Conservation (phyloP, 805 yeast species). For the Candida cerambycidarum region DNA sequence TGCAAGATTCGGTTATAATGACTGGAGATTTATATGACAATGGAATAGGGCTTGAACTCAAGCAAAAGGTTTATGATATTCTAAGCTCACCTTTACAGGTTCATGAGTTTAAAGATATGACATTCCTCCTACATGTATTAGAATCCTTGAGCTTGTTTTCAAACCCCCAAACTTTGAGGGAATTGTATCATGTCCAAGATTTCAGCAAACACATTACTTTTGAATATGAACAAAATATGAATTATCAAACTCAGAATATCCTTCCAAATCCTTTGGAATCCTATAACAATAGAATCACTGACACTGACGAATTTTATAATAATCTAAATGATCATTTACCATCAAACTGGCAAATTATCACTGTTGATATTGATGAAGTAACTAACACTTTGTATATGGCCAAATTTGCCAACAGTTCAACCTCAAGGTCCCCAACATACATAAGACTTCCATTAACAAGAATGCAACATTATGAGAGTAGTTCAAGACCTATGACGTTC, state of each 20-base stretch:
- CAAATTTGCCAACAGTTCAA: constrained; percentile 35
- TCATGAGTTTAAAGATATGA: constrained; percentile 6
- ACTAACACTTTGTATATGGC: constrained; percentile 61
- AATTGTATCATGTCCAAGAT: constrained; percentile 1
- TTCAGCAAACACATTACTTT: not conserved
- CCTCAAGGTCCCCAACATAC: too few species aligned
- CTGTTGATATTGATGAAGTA: constrained; percentile 55
- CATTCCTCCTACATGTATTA: not conserved
- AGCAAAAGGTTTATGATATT: not conserved
- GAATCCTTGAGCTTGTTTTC: not conserved
- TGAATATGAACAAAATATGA: not conserved
- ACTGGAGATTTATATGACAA: not conserved
- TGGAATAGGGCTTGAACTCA: not conserved
- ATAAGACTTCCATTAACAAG: constrained; percentile 62
- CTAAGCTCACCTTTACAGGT: not conserved
- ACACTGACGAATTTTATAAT: constrained; percentile 9
- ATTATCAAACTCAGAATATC: not conserved
- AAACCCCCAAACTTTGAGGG: not conserved
- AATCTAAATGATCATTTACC: constrained; percentile 17
- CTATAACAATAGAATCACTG: not conserved
- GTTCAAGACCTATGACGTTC: constrained; percentile 28
- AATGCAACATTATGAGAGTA: constrained; percentile 19
- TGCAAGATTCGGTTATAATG: not conserved
- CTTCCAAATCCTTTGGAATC: not conserved
- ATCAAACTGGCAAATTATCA: constrained; percentile 54